These are phyloP conservation scores for Rutidosis leptorrhynchoides DNA, from an alignment of 129 eudicot genomes.

Conservation along the genomic window DNA sequence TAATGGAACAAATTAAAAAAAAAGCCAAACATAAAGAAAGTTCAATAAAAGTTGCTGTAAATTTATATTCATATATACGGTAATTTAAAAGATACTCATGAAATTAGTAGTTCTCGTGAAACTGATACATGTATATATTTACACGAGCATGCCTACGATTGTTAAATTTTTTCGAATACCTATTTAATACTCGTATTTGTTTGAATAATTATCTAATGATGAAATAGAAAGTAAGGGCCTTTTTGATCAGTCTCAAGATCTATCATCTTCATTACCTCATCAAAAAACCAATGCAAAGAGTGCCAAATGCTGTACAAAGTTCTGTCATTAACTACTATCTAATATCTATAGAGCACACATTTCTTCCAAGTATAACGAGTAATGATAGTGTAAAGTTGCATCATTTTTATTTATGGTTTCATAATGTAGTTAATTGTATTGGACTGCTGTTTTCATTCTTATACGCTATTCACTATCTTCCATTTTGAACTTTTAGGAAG, in stretches of 20 bases:
- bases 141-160: neutral
- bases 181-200: neutral
- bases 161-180: neutral
- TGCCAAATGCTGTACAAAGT: neutral
- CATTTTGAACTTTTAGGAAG: constrained; percentile 43
- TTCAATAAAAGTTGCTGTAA: neutral
- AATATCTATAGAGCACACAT: neutral
- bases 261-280: neutral
- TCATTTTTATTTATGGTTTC: neutral
- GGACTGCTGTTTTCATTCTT: neutral
- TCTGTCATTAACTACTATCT: neutral
- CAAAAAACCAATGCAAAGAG: neutral
- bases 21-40: neutral
- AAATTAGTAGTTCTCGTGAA: neutral
- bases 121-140: neutral
- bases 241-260: neutral
- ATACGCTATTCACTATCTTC: neutral
- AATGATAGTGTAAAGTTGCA: neutral
- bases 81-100: neutral
- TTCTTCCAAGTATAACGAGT: neutral
- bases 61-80: neutral
- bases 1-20: neutral
- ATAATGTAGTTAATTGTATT: neutral
- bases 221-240: neutral
- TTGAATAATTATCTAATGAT: neutral